A percentile compares a stretch with the other conserved stretches of the same genome.
These are phyloP conservation scores for Huiozyma sinensis DNA, from an alignment of 805 yeast genomes.

Conservation along the genomic window DNA sequence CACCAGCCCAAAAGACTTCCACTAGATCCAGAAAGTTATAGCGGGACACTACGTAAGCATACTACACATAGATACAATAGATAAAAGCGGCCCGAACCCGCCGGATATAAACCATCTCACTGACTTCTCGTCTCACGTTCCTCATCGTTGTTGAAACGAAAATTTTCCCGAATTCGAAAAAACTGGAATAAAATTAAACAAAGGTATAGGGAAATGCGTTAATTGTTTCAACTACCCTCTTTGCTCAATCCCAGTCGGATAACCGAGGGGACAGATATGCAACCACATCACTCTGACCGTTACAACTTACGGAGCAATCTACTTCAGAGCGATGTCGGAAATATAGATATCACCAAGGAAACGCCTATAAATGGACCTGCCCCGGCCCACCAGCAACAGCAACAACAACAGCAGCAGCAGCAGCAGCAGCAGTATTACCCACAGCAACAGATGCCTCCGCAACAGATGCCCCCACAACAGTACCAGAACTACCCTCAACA, in stretches of 20 bases:
- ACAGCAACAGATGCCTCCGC: conserved; percentile 4
- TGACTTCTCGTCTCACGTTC: no score
- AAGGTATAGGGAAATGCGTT: no score
- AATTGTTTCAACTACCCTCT: no score
- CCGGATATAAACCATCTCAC: no score
- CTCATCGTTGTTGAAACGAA: no score
- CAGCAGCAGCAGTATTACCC: neutral
- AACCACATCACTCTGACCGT: conserved; percentile 5
- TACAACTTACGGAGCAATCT: conserved; percentile 28
- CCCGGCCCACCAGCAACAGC: conserved; percentile 2
- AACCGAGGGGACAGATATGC: neutral
- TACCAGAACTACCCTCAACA: conserved; percentile 3
- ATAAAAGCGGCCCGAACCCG: no score
- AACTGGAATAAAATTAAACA: no score
- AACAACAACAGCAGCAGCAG: conserved; percentile 1
- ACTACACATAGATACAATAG: no score
- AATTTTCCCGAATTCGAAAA: no score
- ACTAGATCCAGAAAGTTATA: no score
- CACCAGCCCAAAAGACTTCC: no score
- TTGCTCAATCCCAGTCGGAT: neutral
- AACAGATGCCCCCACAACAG: conserved; percentile 3
- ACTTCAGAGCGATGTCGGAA: conserved; percentile 32
- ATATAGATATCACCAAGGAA: conserved; percentile 37
- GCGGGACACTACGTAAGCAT: no score
- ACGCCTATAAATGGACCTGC: conserved; percentile 21